Evolutionary conservation across 2,329 filamentous ascomycete species (phyloP), one percentile per base, ranked within the genome.

Genomic region (Trichoderma citrinoviride): DNA sequence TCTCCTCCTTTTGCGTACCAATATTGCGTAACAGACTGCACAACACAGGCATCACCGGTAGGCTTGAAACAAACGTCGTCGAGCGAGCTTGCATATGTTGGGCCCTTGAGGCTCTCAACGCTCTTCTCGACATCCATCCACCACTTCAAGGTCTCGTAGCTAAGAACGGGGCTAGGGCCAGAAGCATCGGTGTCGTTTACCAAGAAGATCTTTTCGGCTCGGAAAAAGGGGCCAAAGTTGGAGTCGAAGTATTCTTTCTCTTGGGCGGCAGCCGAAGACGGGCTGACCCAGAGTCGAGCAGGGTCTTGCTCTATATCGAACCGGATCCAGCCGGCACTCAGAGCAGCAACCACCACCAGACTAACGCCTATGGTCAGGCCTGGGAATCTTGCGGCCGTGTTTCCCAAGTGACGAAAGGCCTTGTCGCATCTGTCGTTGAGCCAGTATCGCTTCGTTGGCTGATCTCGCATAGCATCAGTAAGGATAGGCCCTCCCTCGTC

Each of bases 61-160:
- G 96, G 96, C 74, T 97, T 97, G 79, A 96, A 94, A 79, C 95
- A 99, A 17, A 99, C 85, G 73, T 98, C 91, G 27, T 92, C 82
- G 3, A 99, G 82, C 0, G 84, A 89, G 61, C 90, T 84, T 7
- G 87, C 89, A 60, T 86, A 87, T 21, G 87, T 81, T 15, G 85
- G 74, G 3, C 93, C 92, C 74, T 90, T 90, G 64, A 96, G 83
- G 46, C 86, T 82, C 64, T 84, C 83, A 41, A 98, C 87, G 55
- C 89, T 88, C 70, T 87, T 86, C 75, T 99, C 95, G 1, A 98
- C 88, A 67, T 88, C 91, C 73, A 95, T 91, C 95, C 94, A 98
- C 95, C 95, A 99, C 27, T 84, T 81, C 10, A 99, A 81, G 0
- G 91, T 97, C 8, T 97, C 92, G 70, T 96, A 95, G 75, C 86